A percentile compares a stretch with the other conserved stretches of the same genome.
Conservation (phyloP, 164 flowering plant species). For the Dillenia suffruticosa region DNA sequence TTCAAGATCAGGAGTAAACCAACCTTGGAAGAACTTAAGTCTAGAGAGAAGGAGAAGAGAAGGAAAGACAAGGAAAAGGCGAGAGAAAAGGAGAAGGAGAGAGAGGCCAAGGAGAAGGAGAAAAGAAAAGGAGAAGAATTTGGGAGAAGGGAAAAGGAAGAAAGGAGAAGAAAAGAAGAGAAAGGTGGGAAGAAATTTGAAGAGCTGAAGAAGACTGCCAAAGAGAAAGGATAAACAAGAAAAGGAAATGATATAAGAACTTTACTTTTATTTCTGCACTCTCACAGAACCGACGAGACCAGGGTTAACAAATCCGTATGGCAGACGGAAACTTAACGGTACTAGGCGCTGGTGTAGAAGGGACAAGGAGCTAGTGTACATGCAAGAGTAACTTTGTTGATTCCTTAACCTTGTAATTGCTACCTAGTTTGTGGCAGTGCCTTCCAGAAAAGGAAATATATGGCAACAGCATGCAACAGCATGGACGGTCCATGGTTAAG, state of each 20-base stretch:
- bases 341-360: no score
- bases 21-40: conserved; percentile 18
- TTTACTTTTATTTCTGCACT: no score
- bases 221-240: conserved; percentile 3
- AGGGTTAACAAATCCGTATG: no score
- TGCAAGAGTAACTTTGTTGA: no score
- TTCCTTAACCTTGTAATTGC: no score
- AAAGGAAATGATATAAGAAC: not conserved
- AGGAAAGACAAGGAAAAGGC: conserved; percentile 1
- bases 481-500: no score
- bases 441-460: no score
- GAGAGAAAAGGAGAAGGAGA: conserved; percentile 1
- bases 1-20: conserved; percentile 10
- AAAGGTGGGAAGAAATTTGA: not conserved
- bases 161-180: not conserved
- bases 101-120: conserved; percentile 2
- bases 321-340: no score
- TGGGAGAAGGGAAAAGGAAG: not conserved
- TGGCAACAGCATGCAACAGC: no score
- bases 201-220: not conserved
- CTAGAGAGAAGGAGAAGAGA: conserved; percentile 5
- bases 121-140: not conserved
- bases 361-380: no score
- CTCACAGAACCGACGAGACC: no score
- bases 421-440: no score